Percentiles rank a stretch among this genome's conserved stretches.
phyloP scores from a whole-genome alignment of 345 rosid genomes.

The Acer saccharum region DNA sequence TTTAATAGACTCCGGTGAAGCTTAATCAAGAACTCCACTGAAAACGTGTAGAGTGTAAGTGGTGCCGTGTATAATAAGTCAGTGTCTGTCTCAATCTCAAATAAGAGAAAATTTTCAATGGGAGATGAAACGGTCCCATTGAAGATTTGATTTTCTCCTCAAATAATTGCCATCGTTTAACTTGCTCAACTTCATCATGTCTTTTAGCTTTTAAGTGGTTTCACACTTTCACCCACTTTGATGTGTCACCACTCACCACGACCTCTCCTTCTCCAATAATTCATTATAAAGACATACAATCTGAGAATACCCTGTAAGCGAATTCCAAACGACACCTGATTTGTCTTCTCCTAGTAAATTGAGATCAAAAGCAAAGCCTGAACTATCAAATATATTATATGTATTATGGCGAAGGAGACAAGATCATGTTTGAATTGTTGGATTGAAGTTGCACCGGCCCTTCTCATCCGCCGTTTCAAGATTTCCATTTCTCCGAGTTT shows the following conservation, averaged over 20 bases:
- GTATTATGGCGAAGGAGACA: conserved; percentile 24
- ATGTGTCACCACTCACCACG: not conserved
- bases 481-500: conserved; percentile 27
- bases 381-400: too few species aligned
- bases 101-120: too few species aligned
- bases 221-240: not conserved
- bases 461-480: conserved; percentile 26
- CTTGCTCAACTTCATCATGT: conserved; percentile 7
- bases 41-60: too few species aligned
- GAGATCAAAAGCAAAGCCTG: not conserved
- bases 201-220: not conserved
- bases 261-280: not conserved
- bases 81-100: not conserved
- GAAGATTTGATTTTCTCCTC: not conserved
- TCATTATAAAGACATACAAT: not conserved
- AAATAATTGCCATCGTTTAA: not conserved
- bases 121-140: too few species aligned
- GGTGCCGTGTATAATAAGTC: too few species aligned
- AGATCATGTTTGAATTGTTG: conserved; percentile 24
- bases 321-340: too few species aligned
- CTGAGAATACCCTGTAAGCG: not conserved
- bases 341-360: too few species aligned
- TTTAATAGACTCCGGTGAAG: too few species aligned
- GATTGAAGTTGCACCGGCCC: conserved; percentile 42
- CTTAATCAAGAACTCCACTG: too few species aligned